Percentiles rank a stretch among this genome's conserved stretches.
Conservation (phyloP, 495 filamentous ascomycete species). For the Neurospora terricola region DNA sequence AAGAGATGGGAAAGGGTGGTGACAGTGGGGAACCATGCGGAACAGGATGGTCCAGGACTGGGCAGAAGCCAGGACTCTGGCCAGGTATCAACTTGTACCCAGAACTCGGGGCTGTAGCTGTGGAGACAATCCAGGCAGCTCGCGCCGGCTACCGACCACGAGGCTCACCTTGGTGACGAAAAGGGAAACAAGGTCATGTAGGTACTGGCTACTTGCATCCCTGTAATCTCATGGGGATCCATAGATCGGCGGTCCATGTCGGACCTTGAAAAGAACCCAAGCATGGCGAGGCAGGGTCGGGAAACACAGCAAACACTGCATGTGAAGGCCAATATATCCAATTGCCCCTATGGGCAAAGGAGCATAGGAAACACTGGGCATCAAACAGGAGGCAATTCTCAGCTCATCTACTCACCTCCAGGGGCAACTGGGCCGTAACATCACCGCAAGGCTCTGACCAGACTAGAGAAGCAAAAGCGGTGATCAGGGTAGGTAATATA, state of each 20-base stretch:
- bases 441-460: not conserved
- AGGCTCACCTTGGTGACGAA: not conserved
- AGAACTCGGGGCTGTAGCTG: not conserved
- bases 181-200: not conserved
- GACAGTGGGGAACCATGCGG: conserved; percentile 1
- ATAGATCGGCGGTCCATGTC: not conserved
- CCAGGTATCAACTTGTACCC: conserved; percentile 8
- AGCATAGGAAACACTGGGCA: not conserved
- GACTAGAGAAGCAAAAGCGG: not conserved
- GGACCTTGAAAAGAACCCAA: not conserved
- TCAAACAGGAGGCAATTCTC: not conserved
- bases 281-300: not conserved
- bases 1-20: not conserved
- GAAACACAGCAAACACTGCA: not conserved
- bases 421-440: not conserved
- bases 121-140: conserved; percentile 12
- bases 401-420: not conserved
- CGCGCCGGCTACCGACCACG: conserved; percentile 5
- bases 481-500: not conserved
- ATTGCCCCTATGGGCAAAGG: not conserved
- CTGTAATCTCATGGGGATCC: not conserved
- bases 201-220: not conserved
- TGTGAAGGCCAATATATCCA: not conserved
- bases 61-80: not conserved
- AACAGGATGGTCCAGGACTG: not conserved